Evolutionary conservation across 306 rosid species (phyloP).

Genomic region (Herpetospermum pedunculosum): DNA sequence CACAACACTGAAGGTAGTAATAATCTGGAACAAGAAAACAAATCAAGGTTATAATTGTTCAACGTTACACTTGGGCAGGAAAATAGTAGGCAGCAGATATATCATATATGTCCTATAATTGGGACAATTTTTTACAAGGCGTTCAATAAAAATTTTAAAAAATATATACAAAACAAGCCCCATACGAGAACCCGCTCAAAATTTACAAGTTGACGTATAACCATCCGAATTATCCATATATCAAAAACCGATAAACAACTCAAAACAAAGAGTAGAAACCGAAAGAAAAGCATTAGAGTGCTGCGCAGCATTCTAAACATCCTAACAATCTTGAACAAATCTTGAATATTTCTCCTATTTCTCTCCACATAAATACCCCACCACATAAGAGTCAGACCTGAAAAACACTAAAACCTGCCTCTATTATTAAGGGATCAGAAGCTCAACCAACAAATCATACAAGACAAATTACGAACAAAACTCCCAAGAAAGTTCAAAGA

Average conservation of each 20-base stretch:
- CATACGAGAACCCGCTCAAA: not conserved
- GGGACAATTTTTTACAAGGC: not conserved
- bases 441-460: not conserved
- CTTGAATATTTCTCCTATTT: not conserved
- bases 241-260: not conserved
- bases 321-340: not conserved
- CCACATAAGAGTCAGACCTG: not conserved
- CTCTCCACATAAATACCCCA: not conserved
- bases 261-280: not conserved
- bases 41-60: not conserved
- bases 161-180: not conserved
- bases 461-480: not conserved
- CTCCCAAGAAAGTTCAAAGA: not conserved
- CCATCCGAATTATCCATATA: not conserved
- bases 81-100: not conserved
- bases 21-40: slow-evolving; percentile 50
- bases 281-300: not conserved
- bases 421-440: not conserved
- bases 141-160: not conserved
- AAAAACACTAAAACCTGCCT: not conserved
- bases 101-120: not conserved
- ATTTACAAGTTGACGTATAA: not conserved
- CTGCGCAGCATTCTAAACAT: not conserved
- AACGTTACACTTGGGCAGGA: not conserved
- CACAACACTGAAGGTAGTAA: slow-evolving; percentile 90